phyloP scores from a whole-genome alignment of 2,329 filamentous ascomycete species.

The Aspergillus alliaceus region DNA sequence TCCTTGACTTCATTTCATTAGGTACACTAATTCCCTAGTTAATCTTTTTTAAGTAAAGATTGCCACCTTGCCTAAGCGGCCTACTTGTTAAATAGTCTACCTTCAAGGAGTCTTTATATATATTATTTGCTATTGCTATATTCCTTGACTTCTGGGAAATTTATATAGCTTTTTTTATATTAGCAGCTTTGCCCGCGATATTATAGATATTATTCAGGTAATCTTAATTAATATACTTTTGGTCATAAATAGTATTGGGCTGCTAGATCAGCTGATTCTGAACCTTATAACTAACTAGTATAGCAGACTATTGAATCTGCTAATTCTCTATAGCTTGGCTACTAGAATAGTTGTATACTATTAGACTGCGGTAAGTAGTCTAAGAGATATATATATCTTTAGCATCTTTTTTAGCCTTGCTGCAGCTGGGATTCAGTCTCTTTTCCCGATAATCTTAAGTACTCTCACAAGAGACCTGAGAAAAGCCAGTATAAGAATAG shows the following conservation, averaged over 20 bases:
- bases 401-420: slow-evolving; percentile 63
- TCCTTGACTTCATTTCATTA: slow-evolving; percentile 61
- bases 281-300: slow-evolving; percentile 59
- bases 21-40: slow-evolving; percentile 43
- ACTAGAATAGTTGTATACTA: slow-evolving; percentile 49
- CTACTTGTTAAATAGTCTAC: slow-evolving; percentile 53
- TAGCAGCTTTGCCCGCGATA: slow-evolving; percentile 40
- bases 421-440: slow-evolving; percentile 62
- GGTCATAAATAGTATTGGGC: slow-evolving; percentile 63
- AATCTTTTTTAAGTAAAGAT: slow-evolving; percentile 49
- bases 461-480: slow-evolving; percentile 55
- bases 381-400: slow-evolving; percentile 61
- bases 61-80: slow-evolving; percentile 52
- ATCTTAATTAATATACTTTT: slow-evolving; percentile 62
- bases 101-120: slow-evolving; percentile 53
- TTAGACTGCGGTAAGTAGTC: slow-evolving; percentile 59
- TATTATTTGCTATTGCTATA: slow-evolving; percentile 42
- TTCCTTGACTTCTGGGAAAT: slow-evolving; percentile 53
- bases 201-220: slow-evolving; percentile 42
- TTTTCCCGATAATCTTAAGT: slow-evolving; percentile 65
- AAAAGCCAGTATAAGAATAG: slow-evolving; percentile 57
- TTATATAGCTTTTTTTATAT: slow-evolving; percentile 57
- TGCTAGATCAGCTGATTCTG: slow-evolving; percentile 59
- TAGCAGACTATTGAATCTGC: slow-evolving; percentile 61
- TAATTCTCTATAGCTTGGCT: slow-evolving; percentile 52